Evolutionary conservation across 2,329 filamentous ascomycete genomes (phyloP).

Genomic region (Sclerotinia nivalis): DNA sequence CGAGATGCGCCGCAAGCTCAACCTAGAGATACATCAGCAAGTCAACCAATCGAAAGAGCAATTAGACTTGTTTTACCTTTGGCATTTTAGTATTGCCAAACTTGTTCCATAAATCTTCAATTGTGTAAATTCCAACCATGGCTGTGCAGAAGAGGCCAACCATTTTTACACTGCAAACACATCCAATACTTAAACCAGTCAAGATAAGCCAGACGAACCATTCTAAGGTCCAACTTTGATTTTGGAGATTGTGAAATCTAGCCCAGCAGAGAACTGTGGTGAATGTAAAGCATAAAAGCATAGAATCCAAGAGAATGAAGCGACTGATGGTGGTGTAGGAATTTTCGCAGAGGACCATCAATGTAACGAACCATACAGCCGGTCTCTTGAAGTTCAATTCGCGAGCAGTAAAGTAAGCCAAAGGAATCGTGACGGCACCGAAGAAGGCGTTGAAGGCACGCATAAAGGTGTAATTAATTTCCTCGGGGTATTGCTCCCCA

Average conservation of each 20-base stretch:
- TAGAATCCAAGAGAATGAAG: conserved; percentile 97
- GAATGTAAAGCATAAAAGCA: conserved; percentile 98
- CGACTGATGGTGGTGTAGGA: conserved; percentile 98
- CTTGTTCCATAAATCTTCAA: conserved; percentile 97
- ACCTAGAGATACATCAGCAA: conserved; percentile 41
- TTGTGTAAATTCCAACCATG: conserved; percentile 90
- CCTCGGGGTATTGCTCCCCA: conserved; percentile 88
- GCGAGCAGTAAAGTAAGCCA: conserved; percentile 93
- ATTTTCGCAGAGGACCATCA: conserved; percentile 99
- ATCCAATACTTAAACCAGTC: conserved; percentile 93
- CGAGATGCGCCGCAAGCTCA: conserved; percentile 75
- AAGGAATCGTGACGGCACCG: conserved; percentile 85
- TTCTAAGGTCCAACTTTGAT: conserved; percentile 81
- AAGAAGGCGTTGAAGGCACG: conserved; percentile 95
- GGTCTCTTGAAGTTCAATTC: conserved; percentile 84
- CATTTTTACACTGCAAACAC: conserved; percentile 97
- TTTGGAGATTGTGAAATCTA: conserved; percentile 87
- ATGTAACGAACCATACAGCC: conserved; percentile 89
- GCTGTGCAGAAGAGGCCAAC: conserved; percentile 96
- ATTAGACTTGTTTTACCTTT: conserved; percentile 52
- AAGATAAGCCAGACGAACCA: conserved; percentile 96
- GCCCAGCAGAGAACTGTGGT: conserved; percentile 96
- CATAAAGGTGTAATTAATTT: conserved; percentile 98
- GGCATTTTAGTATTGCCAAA: conserved; percentile 94
- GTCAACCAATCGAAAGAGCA: not conserved